Conservation (phyloP, 352 stramenopile species). For the Phytopythium vexans region DNA sequence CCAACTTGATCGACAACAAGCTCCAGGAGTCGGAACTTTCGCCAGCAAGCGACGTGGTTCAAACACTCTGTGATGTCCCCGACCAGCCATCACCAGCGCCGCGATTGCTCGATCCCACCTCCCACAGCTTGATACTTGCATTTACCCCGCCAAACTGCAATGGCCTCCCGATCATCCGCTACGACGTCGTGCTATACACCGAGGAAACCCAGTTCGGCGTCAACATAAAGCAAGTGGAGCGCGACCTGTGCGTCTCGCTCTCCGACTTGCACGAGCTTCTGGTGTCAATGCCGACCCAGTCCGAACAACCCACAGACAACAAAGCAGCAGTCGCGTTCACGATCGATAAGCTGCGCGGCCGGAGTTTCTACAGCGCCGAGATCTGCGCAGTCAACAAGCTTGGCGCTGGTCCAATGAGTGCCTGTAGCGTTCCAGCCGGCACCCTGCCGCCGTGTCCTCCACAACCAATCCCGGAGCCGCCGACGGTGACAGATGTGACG, state of each 20-base stretch:
- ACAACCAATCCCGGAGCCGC: conserved; percentile 23
- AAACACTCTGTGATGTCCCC: conserved; percentile 50
- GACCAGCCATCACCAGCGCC: conserved; percentile 21
- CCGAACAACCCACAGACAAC: not conserved
- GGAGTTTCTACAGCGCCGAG: conserved; percentile 43
- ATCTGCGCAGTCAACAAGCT: conserved; percentile 46
- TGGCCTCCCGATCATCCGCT: conserved; percentile 39
- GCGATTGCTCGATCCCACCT: conserved; percentile 17
- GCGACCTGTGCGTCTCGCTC: conserved; percentile 24
- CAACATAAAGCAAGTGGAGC: conserved; percentile 31
- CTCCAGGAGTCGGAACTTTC: conserved; percentile 48
- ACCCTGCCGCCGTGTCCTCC: conserved; percentile 40
- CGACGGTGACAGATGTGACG: conserved; percentile 29
- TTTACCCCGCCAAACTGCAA: conserved; percentile 49
- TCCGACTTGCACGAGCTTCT: conserved; percentile 14
- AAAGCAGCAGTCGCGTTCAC: conserved; percentile 4
- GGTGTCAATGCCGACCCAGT: not conserved
- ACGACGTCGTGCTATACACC: conserved; percentile 40
- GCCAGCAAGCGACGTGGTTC: conserved; percentile 19
- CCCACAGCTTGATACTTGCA: conserved; percentile 39
- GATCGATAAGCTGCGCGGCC: conserved; percentile 33
- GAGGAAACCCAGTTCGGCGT: conserved; percentile 67
- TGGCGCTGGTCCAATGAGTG: conserved; percentile 35
- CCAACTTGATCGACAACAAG: conserved; percentile 62
- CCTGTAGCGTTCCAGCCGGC: conserved; percentile 24